phyloP scores from a whole-genome alignment of 1,284 basidiomycete genomes.

The Somion occarium region DNA sequence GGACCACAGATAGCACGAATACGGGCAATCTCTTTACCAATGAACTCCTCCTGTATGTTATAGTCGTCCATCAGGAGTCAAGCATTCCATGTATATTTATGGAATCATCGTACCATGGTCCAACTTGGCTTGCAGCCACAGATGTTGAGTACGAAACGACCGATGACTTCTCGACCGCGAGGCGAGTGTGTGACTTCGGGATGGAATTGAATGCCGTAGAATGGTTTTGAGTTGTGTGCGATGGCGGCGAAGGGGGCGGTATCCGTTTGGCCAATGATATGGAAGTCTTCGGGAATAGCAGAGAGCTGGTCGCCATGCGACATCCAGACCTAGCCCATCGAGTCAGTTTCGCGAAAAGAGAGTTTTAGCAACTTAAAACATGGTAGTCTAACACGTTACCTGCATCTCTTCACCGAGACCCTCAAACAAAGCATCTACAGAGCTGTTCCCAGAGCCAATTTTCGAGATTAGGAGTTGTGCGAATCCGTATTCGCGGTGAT shows the following conservation, averaged over 20 bases:
- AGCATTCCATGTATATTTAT: too few relatives aligned
- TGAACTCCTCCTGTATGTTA: slow-evolving; percentile 81
- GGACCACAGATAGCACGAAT: slow-evolving; percentile 95
- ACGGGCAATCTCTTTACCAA: slow-evolving; percentile 93
- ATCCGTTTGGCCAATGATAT: slow-evolving; percentile 83
- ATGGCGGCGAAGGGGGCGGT: slow-evolving; percentile 94
- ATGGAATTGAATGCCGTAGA: slow-evolving; percentile 99
- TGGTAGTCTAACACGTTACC: slow-evolving; percentile 40
- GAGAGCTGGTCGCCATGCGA: slow-evolving; percentile 96
- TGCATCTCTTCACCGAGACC: slow-evolving; percentile 81
- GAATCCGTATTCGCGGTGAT: slow-evolving; percentile 94
- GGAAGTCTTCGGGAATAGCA: slow-evolving; percentile 78
- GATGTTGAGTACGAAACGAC: slow-evolving; percentile 82
- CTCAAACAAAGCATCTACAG: slow-evolving; percentile 80
- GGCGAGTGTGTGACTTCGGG: slow-evolving; percentile 97
- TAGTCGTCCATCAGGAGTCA: slow-evolving; percentile 4
- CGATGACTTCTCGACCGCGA: slow-evolving; percentile 88
- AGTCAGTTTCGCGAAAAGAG: neutral
- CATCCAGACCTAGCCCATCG: slow-evolving; percentile 89
- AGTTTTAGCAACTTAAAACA: neutral
- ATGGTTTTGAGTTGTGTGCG: slow-evolving; percentile 84
- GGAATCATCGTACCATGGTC: slow-evolving; percentile 94
- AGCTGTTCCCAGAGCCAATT: slow-evolving; percentile 47
- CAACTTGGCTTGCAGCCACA: slow-evolving; percentile 83
- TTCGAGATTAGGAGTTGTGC: slow-evolving; percentile 78